These are phyloP conservation scores for Prunus mira DNA, from an alignment of 306 rosid species.

Conservation along the genomic window DNA sequence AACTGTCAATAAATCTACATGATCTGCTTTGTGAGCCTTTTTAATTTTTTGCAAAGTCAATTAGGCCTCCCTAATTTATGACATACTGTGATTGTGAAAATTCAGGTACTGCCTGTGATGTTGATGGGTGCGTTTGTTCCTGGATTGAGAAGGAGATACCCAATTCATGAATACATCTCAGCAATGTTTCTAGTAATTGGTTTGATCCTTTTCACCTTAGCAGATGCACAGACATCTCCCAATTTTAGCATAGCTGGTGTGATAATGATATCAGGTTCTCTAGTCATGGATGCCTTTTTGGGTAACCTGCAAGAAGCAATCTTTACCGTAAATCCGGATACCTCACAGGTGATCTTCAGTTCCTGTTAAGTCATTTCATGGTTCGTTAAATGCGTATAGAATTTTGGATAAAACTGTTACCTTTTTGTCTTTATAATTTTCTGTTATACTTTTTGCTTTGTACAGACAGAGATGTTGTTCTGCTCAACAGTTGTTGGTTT, in stretches of 20 bases:
- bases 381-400: not conserved
- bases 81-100: not conserved
- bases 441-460: not conserved
- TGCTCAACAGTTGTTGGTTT: slow-evolving; percentile 63
- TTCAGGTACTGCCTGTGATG: slow-evolving; percentile 67
- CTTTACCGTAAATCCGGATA: slow-evolving; percentile 52
- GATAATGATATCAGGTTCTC: slow-evolving; percentile 55
- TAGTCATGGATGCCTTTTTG: slow-evolving; percentile 61
- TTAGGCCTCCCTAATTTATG: not conserved
- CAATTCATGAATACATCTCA: slow-evolving; percentile 51
- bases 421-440: not conserved
- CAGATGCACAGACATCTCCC: slow-evolving; percentile 66
- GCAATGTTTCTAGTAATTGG: slow-evolving; percentile 55
- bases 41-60: not conserved
- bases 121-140: slow-evolving; percentile 63
- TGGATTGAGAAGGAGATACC: slow-evolving; percentile 63
- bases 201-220: slow-evolving; percentile 59
- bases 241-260: slow-evolving; percentile 51
- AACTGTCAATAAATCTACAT: not conserved
- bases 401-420: not conserved
- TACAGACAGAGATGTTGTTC: slow-evolving; percentile 65
- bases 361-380: not conserved
- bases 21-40: not conserved
- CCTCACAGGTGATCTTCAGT: slow-evolving; percentile 43
- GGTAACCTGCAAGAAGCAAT: slow-evolving; percentile 71